Percentiles rank a stretch among this genome's conserved stretches.
Conservation (phyloP, 2,329 filamentous ascomycete species). For the Ceratocystis lukuohia region DNA sequence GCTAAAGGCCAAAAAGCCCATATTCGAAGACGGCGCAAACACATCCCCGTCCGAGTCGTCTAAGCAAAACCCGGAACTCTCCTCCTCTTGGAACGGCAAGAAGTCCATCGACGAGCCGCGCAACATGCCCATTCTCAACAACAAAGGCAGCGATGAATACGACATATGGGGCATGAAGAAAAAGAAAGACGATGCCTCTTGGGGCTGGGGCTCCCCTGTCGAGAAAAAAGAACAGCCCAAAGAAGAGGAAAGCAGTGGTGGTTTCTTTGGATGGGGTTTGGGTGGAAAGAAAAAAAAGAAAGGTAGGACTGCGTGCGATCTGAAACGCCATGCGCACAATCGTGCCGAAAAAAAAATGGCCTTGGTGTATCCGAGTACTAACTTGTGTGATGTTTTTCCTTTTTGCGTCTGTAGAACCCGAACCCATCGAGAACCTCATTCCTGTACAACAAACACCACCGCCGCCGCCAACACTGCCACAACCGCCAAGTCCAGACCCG, state of each 20-base stretch:
- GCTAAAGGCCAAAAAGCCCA: constrained; percentile 10
- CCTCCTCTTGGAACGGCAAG: constrained; percentile 14
- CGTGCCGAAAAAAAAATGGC: background rate
- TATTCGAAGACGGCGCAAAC: constrained; percentile 13
- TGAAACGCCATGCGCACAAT: background rate
- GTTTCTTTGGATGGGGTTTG: constrained; percentile 12
- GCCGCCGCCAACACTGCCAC: constrained; percentile 8
- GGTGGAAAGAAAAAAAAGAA: constrained; percentile 13
- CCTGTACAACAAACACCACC: constrained; percentile 6
- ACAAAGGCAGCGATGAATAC: background rate
- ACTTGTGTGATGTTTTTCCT: background rate
- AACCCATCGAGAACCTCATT: constrained; percentile 5
- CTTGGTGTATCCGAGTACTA: background rate
- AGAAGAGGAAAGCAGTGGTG: constrained; percentile 11
- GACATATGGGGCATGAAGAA: background rate
- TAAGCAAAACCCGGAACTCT: constrained; percentile 11
- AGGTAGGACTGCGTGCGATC: constrained; percentile 1
- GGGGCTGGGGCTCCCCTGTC: constrained; percentile 10
- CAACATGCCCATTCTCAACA: background rate
- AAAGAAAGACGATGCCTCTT: constrained; percentile 9
- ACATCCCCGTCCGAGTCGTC: constrained; percentile 15
- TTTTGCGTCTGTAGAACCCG: constrained; percentile 6
- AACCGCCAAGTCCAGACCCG: background rate
- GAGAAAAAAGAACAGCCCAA: constrained; percentile 11
- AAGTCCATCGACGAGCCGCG: constrained; percentile 13